Conservation (phyloP, 2,329 filamentous ascomycete genomes). For the Ophidiomyces ophidiicola region DNA sequence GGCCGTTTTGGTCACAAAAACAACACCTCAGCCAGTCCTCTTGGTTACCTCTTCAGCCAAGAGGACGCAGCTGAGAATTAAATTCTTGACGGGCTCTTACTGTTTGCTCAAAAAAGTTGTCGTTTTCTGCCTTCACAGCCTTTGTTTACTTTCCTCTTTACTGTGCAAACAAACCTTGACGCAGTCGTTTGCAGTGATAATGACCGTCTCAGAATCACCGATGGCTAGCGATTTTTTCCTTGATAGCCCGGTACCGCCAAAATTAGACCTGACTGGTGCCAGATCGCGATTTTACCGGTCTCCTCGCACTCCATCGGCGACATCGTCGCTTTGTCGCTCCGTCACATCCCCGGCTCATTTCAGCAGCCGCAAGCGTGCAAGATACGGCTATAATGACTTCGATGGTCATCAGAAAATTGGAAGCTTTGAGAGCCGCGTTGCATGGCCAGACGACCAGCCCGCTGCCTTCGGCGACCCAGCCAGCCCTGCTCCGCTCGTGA, state of each 20-base stretch:
- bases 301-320: constrained; percentile 26
- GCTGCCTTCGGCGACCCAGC: constrained; percentile 17
- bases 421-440: constrained; percentile 5
- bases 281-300: constrained; percentile 29
- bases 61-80: too few relatives aligned
- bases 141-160: too few relatives aligned
- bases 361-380: constrained; percentile 14
- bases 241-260: constrained; percentile 27
- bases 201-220: constrained; percentile 10
- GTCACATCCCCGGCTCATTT: constrained; percentile 18
- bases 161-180: too few relatives aligned
- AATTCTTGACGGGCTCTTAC: too few relatives aligned
- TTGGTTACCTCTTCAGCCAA: neutral
- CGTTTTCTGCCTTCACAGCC: too few relatives aligned
- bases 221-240: constrained; percentile 24
- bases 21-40: neutral
- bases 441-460: constrained; percentile 10
- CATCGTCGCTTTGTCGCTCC: constrained; percentile 28
- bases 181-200: neutral
- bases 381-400: constrained; percentile 13
- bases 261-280: constrained; percentile 28
- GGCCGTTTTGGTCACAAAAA: neutral
- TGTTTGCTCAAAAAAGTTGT: too few relatives aligned
- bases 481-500: constrained; percentile 29
- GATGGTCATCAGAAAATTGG: constrained; percentile 3